phyloP scores from a whole-genome alignment of 305 asterid species.

The Fraxinus floribunda region DNA sequence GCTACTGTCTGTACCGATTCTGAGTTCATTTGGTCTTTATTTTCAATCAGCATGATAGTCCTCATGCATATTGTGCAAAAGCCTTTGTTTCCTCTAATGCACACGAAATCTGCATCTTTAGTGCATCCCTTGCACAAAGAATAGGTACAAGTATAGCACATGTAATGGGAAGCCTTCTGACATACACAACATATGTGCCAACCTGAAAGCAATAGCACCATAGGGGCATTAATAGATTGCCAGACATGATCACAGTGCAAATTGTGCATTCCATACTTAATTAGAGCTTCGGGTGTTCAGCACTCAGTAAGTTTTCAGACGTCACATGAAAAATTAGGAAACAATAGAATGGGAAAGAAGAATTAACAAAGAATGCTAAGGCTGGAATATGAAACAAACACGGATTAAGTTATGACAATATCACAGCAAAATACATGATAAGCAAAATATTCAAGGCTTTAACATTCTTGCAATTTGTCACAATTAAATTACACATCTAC shows the following conservation, averaged over 20 bases:
- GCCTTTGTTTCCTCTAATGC: conserved; percentile 80
- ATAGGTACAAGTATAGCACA: conserved; percentile 94
- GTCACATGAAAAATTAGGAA: not conserved
- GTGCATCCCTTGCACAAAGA: conserved; percentile 88
- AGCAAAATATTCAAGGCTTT: not conserved
- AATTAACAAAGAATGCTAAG: not conserved
- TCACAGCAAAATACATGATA: not conserved
- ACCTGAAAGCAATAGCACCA: conserved; percentile 57
- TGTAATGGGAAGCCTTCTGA: conserved; percentile 62
- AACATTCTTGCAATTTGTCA: not conserved
- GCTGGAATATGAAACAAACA: not conserved
- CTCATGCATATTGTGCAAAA: conserved; percentile 88
- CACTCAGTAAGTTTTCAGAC: not conserved
- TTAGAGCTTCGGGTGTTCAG: not conserved
- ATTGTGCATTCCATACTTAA: not conserved
- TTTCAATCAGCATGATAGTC: conserved; percentile 79
- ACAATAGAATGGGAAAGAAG: not conserved
- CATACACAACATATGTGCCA: conserved; percentile 98
- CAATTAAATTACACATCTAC: not conserved
- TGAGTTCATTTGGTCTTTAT: conserved; percentile 59
- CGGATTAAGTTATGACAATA: not conserved
- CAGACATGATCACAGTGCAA: conserved; percentile 11
- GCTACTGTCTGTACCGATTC: conserved; percentile 50
- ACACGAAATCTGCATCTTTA: conserved; percentile 57
- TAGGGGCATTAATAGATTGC: conserved; percentile 21